Evolutionary conservation across 2,329 filamentous ascomycete species (phyloP).

Genomic region (Endocalyx cinctus): DNA sequence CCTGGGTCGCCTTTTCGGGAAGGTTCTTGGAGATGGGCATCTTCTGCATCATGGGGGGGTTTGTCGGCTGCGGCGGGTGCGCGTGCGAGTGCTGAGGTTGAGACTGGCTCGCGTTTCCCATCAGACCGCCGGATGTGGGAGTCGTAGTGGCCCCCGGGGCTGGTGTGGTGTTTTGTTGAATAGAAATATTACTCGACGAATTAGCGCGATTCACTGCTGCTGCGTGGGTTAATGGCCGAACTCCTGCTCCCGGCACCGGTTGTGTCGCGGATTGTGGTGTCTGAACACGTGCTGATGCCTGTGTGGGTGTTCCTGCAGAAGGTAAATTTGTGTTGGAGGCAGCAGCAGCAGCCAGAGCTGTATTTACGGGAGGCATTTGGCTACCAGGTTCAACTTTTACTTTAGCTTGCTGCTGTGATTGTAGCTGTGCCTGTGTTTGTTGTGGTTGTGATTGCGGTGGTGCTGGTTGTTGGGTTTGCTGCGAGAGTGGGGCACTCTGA

Average conservation of each 20-base stretch:
- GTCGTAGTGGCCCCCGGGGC: slow-evolving; percentile 16
- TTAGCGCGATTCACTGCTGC: slow-evolving; percentile 27
- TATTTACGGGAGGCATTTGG: slow-evolving; percentile 42
- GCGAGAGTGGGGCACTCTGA: no score
- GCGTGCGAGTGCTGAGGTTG: slow-evolving; percentile 43
- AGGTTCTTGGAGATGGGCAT: slow-evolving; percentile 82
- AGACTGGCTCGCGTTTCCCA: slow-evolving; percentile 15
- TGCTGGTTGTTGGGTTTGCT: slow-evolving; percentile 19
- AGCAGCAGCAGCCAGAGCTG: slow-evolving; percentile 38
- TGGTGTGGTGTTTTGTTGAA: slow-evolving; percentile 23
- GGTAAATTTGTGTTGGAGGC: slow-evolving; percentile 31
- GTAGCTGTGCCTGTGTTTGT: slow-evolving; percentile 5
- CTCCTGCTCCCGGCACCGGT: slow-evolving; percentile 14
- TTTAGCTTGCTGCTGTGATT: slow-evolving; percentile 20
- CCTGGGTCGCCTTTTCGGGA: slow-evolving; percentile 59
- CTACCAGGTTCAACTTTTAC: slow-evolving; percentile 33
- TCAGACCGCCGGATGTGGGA: slow-evolving; percentile 18
- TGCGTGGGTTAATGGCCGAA: slow-evolving; percentile 22
- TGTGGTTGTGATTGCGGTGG: slow-evolving; percentile 17
- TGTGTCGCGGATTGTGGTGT: slow-evolving; percentile 39
- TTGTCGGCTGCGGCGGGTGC: slow-evolving; percentile 41
- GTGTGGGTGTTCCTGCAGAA: slow-evolving; percentile 44
- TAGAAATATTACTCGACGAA: slow-evolving; percentile 21
- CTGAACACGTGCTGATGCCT: slow-evolving; percentile 41
- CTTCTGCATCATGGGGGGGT: slow-evolving; percentile 49